Evolutionary conservation across 2,329 filamentous ascomycete genomes (phyloP), one percentile per base, ranked within the genome.

Genomic region (Malbranchea zuffiana): DNA sequence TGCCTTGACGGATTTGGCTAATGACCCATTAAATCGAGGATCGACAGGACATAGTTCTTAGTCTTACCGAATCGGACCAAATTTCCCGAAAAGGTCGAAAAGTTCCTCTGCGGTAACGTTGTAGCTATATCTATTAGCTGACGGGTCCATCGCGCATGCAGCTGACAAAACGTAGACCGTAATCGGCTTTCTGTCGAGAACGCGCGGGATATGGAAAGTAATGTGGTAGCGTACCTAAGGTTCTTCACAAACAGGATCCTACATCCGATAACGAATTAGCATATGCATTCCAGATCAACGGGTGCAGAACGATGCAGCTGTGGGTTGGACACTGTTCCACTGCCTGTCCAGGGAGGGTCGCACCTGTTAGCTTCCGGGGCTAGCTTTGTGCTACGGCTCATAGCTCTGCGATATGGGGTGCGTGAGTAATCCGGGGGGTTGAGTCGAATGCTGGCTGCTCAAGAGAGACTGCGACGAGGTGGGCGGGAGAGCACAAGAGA

Each of bases 191-290:
- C 8, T 8, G 15, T 4, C 3, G 23, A 5, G 3, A 28, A 10
- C 19, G 16, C 8, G 11, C 33, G 13, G 10, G 10, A 5, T 6
- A 13, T n/a, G 19, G 29, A 18, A 21, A 24, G 11, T 2, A 35
- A 13, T 24, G 24, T 25, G 18, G 32, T 15, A 11, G 66, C 71
- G 51, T 65, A 92, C 85, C 83, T 93, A 71, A 96, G 77, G 77
- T 98, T 96, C 84, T 96, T 96, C 58, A 96, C 88, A 77, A 96
- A 96, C 72, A 98, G 83, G 80, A 90, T 88, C 80, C 88, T 94
- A 52, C 20, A 32, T 20, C 17, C 4, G 7, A 13, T n/a, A 34
- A 19, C 10, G 24, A 23, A 26, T 39, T 17, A 30, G 32, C 23
- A 40, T 25, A 6, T n/a, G n/a, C n/a, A n/a, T n/a, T n/a, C n/a